phyloP scores from a whole-genome alignment of 441 rosid species.

The Cnidoscolus chayamansa region DNA sequence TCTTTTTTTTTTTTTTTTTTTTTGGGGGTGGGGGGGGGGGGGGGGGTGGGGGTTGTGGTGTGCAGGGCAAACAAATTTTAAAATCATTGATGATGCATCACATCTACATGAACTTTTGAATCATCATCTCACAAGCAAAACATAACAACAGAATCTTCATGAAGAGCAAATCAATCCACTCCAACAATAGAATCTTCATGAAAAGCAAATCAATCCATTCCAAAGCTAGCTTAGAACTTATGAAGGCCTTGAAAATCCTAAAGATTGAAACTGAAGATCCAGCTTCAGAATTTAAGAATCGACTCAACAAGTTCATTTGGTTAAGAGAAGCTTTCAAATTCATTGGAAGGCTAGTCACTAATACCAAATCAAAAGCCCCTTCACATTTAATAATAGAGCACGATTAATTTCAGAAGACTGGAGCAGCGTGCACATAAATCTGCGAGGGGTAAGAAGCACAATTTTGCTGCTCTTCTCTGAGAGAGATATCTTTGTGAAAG shows the following conservation, averaged over 20 bases:
- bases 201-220: too few species aligned
- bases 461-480: background rate
- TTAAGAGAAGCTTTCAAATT: background rate
- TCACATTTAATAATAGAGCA: background rate
- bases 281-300: background rate
- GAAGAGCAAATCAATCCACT: background rate
- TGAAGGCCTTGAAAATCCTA: background rate
- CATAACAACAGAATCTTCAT: background rate
- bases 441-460: background rate
- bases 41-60: background rate
- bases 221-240: background rate
- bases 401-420: too few species aligned
- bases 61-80: background rate
- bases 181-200: background rate
- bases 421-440: background rate
- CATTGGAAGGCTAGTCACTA: background rate
- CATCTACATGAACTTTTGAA: background rate
- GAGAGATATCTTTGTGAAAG: background rate
- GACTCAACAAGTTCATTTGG: background rate
- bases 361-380: background rate
- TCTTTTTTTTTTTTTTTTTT: too few species aligned
- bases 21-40: too few species aligned
- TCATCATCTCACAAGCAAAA: background rate
- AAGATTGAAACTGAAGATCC: conserved; percentile 4
- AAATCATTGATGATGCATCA: background rate